Conservation (phyloP, 2,329 filamentous ascomycete genomes). For the Aureobasidium namibiae region DNA sequence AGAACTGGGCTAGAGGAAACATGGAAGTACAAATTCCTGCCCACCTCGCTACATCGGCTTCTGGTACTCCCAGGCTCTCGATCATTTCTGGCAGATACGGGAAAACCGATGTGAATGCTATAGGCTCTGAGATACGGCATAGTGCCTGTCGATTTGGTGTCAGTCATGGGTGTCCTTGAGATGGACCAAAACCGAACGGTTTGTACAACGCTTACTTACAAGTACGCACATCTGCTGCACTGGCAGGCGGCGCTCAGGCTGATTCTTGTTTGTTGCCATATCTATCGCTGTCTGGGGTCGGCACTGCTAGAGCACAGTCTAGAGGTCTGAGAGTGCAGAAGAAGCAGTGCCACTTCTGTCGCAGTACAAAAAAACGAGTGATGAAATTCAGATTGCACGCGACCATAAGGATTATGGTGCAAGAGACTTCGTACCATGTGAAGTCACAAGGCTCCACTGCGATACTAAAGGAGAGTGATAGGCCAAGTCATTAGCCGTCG, state of each 20-base stretch:
- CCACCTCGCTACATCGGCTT: conserved; percentile 69
- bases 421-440: background rate
- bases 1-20: conserved; percentile 71
- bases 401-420: background rate
- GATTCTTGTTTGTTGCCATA: background rate
- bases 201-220: conserved; percentile 44
- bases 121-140: conserved; percentile 85
- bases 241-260: conserved; percentile 53
- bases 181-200: conserved; percentile 20
- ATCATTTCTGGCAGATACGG: conserved; percentile 92
- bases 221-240: conserved; percentile 69
- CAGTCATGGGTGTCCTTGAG: conserved; percentile 29
- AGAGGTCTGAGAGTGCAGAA: background rate
- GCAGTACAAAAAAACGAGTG: background rate
- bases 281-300: background rate
- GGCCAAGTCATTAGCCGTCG: conserved; percentile 4
- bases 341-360: background rate
- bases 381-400: background rate
- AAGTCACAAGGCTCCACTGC: background rate
- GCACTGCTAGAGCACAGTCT: background rate
- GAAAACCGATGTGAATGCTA: conserved; percentile 85
- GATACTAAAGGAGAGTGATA: background rate
- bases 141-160: conserved; percentile 47
- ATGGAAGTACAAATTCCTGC: conserved; percentile 81
- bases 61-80: conserved; percentile 62